Evolutionary conservation across 495 filamentous ascomycete species (phyloP), one percentile per base, ranked within the genome.

Genomic region (Podospora pseudoanserina): DNA sequence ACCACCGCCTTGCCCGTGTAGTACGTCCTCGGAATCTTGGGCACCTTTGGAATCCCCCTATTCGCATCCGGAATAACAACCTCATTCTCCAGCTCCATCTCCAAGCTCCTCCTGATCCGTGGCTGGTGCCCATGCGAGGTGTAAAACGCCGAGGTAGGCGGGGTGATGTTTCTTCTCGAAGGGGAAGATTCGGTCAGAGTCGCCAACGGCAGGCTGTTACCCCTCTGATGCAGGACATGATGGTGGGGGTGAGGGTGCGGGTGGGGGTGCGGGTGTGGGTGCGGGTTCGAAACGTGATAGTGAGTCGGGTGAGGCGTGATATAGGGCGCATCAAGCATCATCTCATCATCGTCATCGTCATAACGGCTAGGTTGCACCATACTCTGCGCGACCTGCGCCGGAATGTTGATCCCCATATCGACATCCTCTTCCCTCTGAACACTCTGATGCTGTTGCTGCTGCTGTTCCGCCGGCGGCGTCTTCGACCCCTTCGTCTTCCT

Each of bases 21-120:
- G 30, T 13, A 66, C 63, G 60, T 59, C 16, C 59, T 54, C 54
- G 72, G 70, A 44, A 71, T 77, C 7, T 58, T 56, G 39, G 80
- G 79, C 34, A 80, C 76, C 30, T 68, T 65, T 13, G 81, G 78
- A 28, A 81, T 77, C 13, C 80, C 79, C n/a, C 77, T 74, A 59
- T 81, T 79, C 20, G 61, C 71, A 56, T 79, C 76, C 11, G 77
- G 73, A 5, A 80, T 26, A 72, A 70, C 34, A 80, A 67, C 56
- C n/a, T 65, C 55, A 3, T 61, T 39, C 5, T 18, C 69, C 16
- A 68, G 3, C 58, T 27, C 56, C 56, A 59, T 18, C 26, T 27
- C 56, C 56, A 59, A 9, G 19, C 56, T 27, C 56, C 19, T 59
- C 18, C 56, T 27, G 19, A 59, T 59, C 26, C 26, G 11, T 20